phyloP scores from a whole-genome alignment of 805 yeast genomes.

The Pichia cephalocereana region DNA sequence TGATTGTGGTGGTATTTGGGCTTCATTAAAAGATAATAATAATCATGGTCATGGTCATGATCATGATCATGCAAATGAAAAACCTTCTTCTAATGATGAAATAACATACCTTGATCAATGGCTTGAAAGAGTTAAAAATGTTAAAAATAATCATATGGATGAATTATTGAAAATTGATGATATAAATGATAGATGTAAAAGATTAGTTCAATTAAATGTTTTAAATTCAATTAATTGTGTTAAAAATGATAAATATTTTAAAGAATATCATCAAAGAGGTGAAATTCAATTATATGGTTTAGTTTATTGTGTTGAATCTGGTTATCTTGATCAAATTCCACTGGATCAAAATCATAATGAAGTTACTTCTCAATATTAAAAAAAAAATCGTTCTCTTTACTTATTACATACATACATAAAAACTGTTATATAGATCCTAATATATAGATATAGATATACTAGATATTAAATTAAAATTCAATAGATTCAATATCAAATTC shows the following conservation, averaged over 20 bases:
- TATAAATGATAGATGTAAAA: slow-evolving; percentile 45
- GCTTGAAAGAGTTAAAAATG: slow-evolving; percentile 59
- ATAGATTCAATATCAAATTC: slow-evolving; percentile 8
- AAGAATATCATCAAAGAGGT: slow-evolving; percentile 50
- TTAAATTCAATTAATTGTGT: slow-evolving; percentile 62
- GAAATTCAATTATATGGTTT: slow-evolving; percentile 74
- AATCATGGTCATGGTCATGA: too few relatives aligned
- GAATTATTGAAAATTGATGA: slow-evolving; percentile 41
- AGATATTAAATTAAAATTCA: slow-evolving; percentile 5
- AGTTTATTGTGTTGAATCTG: slow-evolving; percentile 75
- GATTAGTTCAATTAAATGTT: slow-evolving; percentile 69
- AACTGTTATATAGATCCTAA: background rate
- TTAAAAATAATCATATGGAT: slow-evolving; percentile 50
- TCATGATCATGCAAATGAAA: too few relatives aligned
- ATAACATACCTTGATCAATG: slow-evolving; percentile 46
- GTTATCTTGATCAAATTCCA: slow-evolving; percentile 38
- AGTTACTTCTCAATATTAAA: slow-evolving; percentile 5
- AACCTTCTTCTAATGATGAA: slow-evolving; percentile 41
- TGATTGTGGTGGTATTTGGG: slow-evolving; percentile 90
- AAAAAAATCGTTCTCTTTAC: too few relatives aligned
- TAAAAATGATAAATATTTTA: slow-evolving; percentile 56
- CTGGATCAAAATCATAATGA: slow-evolving; percentile 10
- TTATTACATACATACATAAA: too few relatives aligned
- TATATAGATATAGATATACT: background rate
- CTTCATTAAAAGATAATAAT: slow-evolving; percentile 52